phyloP scores from a whole-genome alignment of 768 basidiomycete species.

The Boletus reticuloceps region DNA sequence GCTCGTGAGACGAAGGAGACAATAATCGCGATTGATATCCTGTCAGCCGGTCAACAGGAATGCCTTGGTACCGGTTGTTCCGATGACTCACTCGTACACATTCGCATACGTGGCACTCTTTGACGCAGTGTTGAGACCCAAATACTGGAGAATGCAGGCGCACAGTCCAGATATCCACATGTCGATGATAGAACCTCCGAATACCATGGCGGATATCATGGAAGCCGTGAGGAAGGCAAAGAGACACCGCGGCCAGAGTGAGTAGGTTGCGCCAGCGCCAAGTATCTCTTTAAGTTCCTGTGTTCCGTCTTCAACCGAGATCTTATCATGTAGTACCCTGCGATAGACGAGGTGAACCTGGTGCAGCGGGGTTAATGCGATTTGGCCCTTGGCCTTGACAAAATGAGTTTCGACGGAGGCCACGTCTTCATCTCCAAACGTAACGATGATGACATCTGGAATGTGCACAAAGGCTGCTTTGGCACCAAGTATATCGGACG shows the following conservation, averaged over 20 bases:
- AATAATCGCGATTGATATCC: constrained; percentile 81
- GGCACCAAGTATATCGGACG: constrained; percentile 74
- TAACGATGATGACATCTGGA: constrained; percentile 74
- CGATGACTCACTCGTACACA: constrained; percentile 79
- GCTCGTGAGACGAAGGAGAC: constrained; percentile 82
- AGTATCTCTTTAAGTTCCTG: constrained; percentile 64
- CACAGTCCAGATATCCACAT: constrained; percentile 78
- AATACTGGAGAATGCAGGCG: constrained; percentile 68
- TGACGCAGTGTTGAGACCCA: constrained; percentile 78
- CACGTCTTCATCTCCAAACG: constrained; percentile 74
- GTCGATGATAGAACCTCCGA: constrained; percentile 78
- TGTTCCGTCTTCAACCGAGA: constrained; percentile 70
- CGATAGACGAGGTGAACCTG: constrained; percentile 83
- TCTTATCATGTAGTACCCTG: constrained; percentile 80
- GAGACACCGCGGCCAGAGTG: constrained; percentile 61
- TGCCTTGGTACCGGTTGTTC: neutral
- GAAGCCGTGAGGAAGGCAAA: constrained; percentile 77
- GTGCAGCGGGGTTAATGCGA: constrained; percentile 81
- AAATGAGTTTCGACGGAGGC: constrained; percentile 80
- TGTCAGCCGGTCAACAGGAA: constrained; percentile 25
- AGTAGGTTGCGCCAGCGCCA: constrained; percentile 64
- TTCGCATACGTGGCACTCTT: constrained; percentile 92
- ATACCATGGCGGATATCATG: constrained; percentile 79
- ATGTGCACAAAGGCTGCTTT: constrained; percentile 84
- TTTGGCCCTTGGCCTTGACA: constrained; percentile 74